Conservation (phyloP, 352 stramenopile genomes). For the Phytophthora uliginosa region DNA sequence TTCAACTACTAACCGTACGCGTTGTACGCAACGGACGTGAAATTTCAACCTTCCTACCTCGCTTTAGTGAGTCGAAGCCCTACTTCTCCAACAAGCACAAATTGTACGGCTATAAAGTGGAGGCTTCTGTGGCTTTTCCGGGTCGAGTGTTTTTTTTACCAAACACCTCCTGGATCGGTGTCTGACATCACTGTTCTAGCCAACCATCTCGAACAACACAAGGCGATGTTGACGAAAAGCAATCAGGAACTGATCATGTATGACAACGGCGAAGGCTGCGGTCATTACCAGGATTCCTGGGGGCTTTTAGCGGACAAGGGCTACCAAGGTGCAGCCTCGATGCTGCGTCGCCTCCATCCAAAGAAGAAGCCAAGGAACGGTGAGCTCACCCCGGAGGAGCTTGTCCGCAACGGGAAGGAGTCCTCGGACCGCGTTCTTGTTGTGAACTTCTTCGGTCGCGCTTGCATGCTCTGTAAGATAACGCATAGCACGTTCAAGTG, state of each 20-base stretch:
- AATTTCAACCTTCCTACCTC: slow-evolving; percentile 6
- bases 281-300: not conserved
- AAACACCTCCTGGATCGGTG: slow-evolving; percentile 10
- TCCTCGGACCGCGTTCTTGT: slow-evolving; percentile 31
- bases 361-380: slow-evolving; percentile 3
- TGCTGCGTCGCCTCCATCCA: slow-evolving; percentile 1
- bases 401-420: slow-evolving; percentile 17
- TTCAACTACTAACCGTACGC: slow-evolving; percentile 16
- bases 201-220: slow-evolving; percentile 13
- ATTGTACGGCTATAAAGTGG: slow-evolving; percentile 2
- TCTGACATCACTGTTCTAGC: slow-evolving; percentile 17
- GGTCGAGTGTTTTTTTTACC: slow-evolving; percentile 11
- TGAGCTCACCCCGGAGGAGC: slow-evolving; percentile 4
- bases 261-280: slow-evolving; percentile 12
- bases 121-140: slow-evolving; percentile 9
- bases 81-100: not conserved
- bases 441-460: slow-evolving; percentile 27
- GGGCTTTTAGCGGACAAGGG: slow-evolving; percentile 9
- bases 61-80: slow-evolving; percentile 9
- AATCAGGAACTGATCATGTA: slow-evolving; percentile 1
- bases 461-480: slow-evolving; percentile 25
- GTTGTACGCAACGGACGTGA: slow-evolving; percentile 13
- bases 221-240: slow-evolving; percentile 4
- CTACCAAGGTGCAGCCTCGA: slow-evolving; percentile 6
- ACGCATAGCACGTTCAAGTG: slow-evolving; percentile 33